Conservation (phyloP, 164 flowering plant genomes). For the Cinnamomum micranthum region DNA sequence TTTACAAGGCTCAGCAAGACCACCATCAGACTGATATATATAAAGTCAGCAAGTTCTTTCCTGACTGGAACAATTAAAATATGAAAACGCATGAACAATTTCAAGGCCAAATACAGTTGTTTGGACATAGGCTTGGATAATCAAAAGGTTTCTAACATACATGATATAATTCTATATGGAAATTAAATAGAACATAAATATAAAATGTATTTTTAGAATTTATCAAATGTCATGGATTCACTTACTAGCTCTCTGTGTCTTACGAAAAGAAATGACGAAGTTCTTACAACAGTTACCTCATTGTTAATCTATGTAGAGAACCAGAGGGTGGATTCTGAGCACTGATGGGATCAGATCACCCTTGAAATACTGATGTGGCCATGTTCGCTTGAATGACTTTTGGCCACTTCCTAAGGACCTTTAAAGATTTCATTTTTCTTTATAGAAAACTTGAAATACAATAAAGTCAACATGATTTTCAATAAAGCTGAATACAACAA, state of each 20-base stretch:
- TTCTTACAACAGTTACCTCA: neutral
- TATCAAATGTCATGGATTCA: neutral
- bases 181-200: too few species aligned
- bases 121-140: neutral
- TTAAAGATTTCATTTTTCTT: neutral
- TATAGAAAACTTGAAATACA: neutral
- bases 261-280: neutral
- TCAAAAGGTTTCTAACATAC: too few species aligned
- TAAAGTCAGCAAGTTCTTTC: neutral
- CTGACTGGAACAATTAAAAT: neutral
- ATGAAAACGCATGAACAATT: neutral
- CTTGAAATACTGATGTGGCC: too few species aligned
- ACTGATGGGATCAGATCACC: too few species aligned
- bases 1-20: neutral
- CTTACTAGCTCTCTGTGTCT: neutral
- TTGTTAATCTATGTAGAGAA: neutral
- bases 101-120: neutral
- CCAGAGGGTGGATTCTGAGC: neutral
- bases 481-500: neutral
- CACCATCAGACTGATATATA: neutral
- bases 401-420: neutral
- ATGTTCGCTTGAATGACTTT: too few species aligned
- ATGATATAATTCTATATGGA: too few species aligned
- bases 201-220: too few species aligned
- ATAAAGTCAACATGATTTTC: neutral